These are phyloP conservation scores for Paraphaeosphaeria sporulosa DNA, from an alignment of 2,329 filamentous ascomycete species.

Conservation along the genomic window DNA sequence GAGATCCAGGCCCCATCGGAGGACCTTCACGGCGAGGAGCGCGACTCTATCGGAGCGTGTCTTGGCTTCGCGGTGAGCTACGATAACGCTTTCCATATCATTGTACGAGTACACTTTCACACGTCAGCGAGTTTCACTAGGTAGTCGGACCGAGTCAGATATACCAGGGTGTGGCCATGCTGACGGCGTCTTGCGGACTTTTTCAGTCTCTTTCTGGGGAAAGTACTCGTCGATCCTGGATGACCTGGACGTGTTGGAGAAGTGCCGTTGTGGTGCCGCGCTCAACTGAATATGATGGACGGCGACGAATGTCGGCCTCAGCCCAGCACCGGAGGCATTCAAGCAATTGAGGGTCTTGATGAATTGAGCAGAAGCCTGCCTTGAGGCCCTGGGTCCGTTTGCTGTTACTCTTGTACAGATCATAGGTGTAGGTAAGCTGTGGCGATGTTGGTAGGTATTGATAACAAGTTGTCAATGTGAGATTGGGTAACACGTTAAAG, in stretches of 20 bases:
- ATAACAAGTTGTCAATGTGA: neutral
- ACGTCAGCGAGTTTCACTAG: constrained; percentile 18
- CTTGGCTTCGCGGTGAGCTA: constrained; percentile 78
- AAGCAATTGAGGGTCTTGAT: constrained; percentile 48
- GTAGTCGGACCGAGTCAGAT: constrained; percentile 7
- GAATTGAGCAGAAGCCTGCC: constrained; percentile 47
- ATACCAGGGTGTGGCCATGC: constrained; percentile 59
- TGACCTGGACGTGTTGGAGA: constrained; percentile 48
- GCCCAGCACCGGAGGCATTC: constrained; percentile 25
- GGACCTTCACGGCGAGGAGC: constrained; percentile 75
- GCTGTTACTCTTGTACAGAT: constrained; percentile 35
- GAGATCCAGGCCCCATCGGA: constrained; percentile 81
- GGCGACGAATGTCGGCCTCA: constrained; percentile 44
- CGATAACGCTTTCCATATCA: constrained; percentile 76
- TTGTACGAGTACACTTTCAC: constrained; percentile 71
- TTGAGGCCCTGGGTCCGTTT: constrained; percentile 41
- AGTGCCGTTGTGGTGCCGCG: constrained; percentile 42
- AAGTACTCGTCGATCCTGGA: constrained; percentile 56
- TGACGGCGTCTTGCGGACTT: constrained; percentile 55
- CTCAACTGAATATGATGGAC: constrained; percentile 34
- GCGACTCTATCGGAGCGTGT: constrained; percentile 81
- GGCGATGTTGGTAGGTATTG: constrained; percentile 22
- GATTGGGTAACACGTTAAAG: neutral
- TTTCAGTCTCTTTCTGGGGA: constrained; percentile 52
- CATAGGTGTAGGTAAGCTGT: constrained; percentile 28